Conservation (phyloP, 257 asterid genomes). For the Salvia hispanica region DNA sequence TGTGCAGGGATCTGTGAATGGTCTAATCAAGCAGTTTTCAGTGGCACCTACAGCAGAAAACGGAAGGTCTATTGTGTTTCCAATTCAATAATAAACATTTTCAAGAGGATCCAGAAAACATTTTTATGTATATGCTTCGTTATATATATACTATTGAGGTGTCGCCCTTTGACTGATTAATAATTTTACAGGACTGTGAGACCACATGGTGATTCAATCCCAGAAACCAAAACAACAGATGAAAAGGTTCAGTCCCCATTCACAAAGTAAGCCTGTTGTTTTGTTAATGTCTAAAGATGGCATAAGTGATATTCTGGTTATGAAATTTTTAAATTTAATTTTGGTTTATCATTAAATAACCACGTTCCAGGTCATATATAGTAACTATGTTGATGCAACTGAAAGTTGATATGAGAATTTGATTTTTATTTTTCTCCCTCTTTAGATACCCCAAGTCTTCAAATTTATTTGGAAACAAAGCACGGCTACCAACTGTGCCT, state of each 20-base stretch:
- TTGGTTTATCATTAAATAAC: neutral
- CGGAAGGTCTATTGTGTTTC: slow-evolving; percentile 47
- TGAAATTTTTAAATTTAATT: neutral
- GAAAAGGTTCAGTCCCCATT: slow-evolving; percentile 37
- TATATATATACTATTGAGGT: neutral
- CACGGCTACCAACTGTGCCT: slow-evolving; percentile 42
- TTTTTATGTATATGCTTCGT: neutral
- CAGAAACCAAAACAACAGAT: slow-evolving; percentile 37
- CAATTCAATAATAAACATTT: slow-evolving; percentile 17
- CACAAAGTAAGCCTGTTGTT: slow-evolving; percentile 43
- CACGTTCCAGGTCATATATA: neutral
- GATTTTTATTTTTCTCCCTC: slow-evolving; percentile 7
- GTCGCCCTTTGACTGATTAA: slow-evolving; percentile 12
- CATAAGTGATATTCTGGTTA: neutral
- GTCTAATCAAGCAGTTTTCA: slow-evolving; percentile 37
- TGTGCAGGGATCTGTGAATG: slow-evolving; percentile 53
- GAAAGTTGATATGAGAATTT: neutral
- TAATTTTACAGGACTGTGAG: slow-evolving; percentile 48
- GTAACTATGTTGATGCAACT: neutral
- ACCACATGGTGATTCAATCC: slow-evolving; percentile 35
- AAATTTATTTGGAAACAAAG: slow-evolving; percentile 38
- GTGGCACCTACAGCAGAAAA: slow-evolving; percentile 42
- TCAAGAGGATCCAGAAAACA: slow-evolving; percentile 1
- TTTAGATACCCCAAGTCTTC: slow-evolving; percentile 52
- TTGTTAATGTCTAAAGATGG: neutral